Evolutionary conservation across 495 filamentous ascomycete genomes (phyloP).

Genomic region (Podospora australis): DNA sequence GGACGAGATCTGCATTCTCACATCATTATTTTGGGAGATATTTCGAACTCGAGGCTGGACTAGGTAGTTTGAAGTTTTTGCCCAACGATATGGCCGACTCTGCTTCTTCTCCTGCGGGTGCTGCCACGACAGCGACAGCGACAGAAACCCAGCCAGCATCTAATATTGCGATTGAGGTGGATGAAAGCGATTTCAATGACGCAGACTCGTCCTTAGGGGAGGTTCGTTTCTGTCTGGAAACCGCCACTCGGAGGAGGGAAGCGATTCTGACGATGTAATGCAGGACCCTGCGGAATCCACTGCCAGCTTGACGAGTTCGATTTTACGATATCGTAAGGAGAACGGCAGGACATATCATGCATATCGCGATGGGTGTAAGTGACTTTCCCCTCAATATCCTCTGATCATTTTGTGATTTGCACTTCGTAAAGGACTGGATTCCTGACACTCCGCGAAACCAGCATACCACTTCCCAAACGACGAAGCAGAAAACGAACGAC

Average conservation of each 20-base stretch:
- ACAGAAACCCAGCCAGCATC: too few species aligned
- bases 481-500: not conserved
- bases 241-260: too few species aligned
- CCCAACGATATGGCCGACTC: too few species aligned
- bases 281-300: not conserved
- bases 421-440: too few species aligned
- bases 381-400: not conserved
- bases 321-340: slow-evolving; percentile 34
- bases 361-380: slow-evolving; percentile 3
- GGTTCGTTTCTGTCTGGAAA: too few species aligned
- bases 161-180: not conserved
- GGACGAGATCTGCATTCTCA: too few species aligned
- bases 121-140: too few species aligned
- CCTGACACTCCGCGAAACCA: not conserved
- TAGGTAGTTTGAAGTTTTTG: too few species aligned
- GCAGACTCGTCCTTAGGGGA: not conserved
- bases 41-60: too few species aligned
- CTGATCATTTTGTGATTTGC: not conserved
- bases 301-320: not conserved
- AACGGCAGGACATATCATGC: slow-evolving; percentile 12
- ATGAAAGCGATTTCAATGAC: not conserved
- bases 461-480: slow-evolving; percentile 7
- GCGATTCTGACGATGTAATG: not conserved
- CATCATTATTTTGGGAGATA: too few species aligned
- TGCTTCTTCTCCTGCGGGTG: too few species aligned